Base-by-base conservation (phyloP, 768 basidiomycete species). In the Mycena vulgaris region DNA sequence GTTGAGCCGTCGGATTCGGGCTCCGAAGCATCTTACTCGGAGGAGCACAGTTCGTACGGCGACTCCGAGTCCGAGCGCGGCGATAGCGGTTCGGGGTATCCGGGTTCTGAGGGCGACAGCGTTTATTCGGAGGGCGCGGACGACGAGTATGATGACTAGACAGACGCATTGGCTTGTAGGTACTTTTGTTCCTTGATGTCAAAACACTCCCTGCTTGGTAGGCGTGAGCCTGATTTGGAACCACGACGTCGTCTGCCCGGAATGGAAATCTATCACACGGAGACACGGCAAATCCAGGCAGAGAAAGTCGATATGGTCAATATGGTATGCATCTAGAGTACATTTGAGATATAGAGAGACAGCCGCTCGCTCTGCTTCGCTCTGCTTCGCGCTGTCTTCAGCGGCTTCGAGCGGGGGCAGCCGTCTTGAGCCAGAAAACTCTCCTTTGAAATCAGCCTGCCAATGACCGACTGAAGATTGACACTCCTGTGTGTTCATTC, bases 1-100 rank as follows among this genome's bases (percentile, higher is more conserved):
- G 30, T 69, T 13, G 62, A 69, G 49, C 68, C 68, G 8, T 69
- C 68, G 6, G 68, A 69, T 33, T 64, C 68, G 37, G 68, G 68
- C 11, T 69, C 68, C 31, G 68, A 64, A 37, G 47, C 55, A 17
- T 58, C 53, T 17, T 63, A 60, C 47, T 57, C 68, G 11, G 56
- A 47, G 56, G 59, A 48, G 13, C 52, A 55, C 40, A 48, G 52
- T 47, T 56, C 55, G 19, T 63, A 64, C 62, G 53, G 37, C 21
- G 62, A 48, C 33, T 68, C 49, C 9, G 66, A 47, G 17, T 61
- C 27, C 2, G 66, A 62, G 48, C 30, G 39, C n/a, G 31, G 53
- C n/a, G 55, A 25, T 51, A 40, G 52, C 47, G 25, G 48, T 11
- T 63, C 57, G 30, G 62, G 56, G 11, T 60, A 61, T 66, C 56